Conservation (phyloP, 169 alveolate species). For the Plasmodium malariae region DNA sequence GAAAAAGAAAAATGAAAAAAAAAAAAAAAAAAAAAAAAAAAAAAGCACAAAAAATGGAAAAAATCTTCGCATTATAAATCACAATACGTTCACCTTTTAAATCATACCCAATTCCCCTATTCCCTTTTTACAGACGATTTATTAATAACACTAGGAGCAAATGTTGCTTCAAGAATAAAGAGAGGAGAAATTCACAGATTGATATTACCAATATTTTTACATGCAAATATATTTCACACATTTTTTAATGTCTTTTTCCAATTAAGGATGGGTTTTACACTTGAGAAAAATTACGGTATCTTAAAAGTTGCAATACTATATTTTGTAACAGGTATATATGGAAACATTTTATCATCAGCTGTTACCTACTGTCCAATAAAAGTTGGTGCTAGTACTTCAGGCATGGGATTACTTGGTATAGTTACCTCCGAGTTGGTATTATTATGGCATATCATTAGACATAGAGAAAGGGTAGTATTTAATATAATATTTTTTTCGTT, state of each 20-base stretch:
- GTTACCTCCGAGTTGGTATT: conserved; percentile 87
- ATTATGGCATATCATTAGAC: conserved; percentile 87
- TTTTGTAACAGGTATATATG: conserved; percentile 85
- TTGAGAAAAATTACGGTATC: conserved; percentile 87
- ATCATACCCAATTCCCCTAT: conserved; percentile 27
- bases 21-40: no score
- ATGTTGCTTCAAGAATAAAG: conserved; percentile 82
- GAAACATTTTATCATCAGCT: conserved; percentile 86
- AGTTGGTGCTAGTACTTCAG: conserved; percentile 91
- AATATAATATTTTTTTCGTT: conserved; percentile 84
- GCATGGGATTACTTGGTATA: conserved; percentile 88
- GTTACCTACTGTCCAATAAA: conserved; percentile 84
- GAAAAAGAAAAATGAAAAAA: no score
- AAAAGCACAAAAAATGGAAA: no score
- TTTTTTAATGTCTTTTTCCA: conserved; percentile 89
- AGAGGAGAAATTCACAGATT: conserved; percentile 89
- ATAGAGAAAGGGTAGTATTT: conserved; percentile 84
- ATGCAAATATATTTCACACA: conserved; percentile 88
- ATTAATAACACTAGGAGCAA: conserved; percentile 83
- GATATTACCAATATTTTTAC: conserved; percentile 86
- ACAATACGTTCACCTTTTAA: no score
- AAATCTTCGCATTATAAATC: neutral
- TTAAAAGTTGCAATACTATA: conserved; percentile 77
- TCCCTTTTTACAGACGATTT: conserved; percentile 74
- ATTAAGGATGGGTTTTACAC: conserved; percentile 86